Conservation (phyloP, 192 early-diverging fungal genomes). For the Physocladia obscura region DNA sequence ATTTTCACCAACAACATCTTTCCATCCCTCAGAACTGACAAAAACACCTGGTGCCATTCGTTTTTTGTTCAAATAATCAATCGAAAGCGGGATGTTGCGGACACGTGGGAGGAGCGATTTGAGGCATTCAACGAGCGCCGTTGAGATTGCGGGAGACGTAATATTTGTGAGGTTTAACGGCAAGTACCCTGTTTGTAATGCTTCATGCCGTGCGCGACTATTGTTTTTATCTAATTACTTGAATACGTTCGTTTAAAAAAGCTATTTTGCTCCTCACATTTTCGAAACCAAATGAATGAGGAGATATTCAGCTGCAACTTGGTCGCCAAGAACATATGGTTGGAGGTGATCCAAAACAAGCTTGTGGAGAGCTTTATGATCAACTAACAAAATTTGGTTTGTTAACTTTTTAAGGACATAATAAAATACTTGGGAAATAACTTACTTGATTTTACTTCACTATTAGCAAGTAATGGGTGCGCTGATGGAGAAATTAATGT, state of each 20-base stretch:
- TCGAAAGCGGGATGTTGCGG: constrained; percentile 22
- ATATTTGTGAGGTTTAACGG: constrained; percentile 36
- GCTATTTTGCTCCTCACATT: constrained; percentile 29
- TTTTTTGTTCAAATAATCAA: constrained; percentile 27
- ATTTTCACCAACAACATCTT: constrained; percentile 15
- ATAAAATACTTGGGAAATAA: too few species aligned
- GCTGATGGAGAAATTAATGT: neutral
- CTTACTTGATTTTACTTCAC: too few species aligned
- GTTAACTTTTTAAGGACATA: too few species aligned
- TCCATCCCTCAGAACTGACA: constrained; percentile 9
- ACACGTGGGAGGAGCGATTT: constrained; percentile 29
- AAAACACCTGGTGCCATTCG: constrained; percentile 27
- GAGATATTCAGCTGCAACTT: constrained; percentile 38
- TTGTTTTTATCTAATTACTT: neutral
- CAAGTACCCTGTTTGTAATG: constrained; percentile 31
- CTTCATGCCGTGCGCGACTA: constrained; percentile 30
- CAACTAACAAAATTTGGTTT: neutral
- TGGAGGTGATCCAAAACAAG: constrained; percentile 12
- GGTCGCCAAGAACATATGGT: constrained; percentile 29
- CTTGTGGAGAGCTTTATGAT: neutral
- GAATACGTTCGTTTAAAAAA: neutral
- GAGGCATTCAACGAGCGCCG: neutral
- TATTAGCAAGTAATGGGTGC: constrained; percentile 8
- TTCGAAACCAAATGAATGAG: constrained; percentile 35
- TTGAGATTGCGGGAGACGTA: constrained; percentile 6